Percentiles rank a stretch among this genome's conserved stretches.
These are phyloP conservation scores for Monosporascus sp. DNA, from an alignment of 2,329 filamentous ascomycete species.

Conservation along the genomic window DNA sequence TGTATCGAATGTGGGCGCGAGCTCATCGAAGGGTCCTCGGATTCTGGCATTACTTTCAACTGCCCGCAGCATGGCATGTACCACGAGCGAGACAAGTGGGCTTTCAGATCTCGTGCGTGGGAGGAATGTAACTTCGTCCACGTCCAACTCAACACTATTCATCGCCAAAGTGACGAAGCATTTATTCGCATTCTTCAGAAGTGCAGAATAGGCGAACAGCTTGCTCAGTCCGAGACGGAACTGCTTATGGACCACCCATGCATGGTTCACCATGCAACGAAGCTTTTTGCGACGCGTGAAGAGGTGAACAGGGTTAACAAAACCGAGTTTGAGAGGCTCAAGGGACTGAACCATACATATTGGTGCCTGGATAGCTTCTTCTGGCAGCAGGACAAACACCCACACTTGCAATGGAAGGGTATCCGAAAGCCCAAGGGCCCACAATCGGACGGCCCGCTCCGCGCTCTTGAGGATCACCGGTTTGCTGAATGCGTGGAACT, in stretches of 20 bases:
- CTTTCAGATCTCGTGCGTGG: conserved; percentile 53
- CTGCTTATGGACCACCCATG: conserved; percentile 40
- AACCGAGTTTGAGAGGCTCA: conserved; percentile 27
- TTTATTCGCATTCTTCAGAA: conserved; percentile 54
- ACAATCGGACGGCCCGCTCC: conserved; percentile 22
- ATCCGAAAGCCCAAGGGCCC: conserved; percentile 9
- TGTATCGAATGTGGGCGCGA: conserved; percentile 43
- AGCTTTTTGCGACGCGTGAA: conserved; percentile 36
- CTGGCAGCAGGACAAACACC: conserved; percentile 24
- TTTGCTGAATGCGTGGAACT: conserved; percentile 38
- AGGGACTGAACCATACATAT: conserved; percentile 22
- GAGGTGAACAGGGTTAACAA: conserved; percentile 32
- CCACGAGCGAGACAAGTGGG: conserved; percentile 51
- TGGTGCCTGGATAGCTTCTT: conserved; percentile 35
- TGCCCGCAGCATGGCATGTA: conserved; percentile 32
- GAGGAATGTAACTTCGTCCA: conserved; percentile 45
- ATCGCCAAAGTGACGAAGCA: conserved; percentile 47
- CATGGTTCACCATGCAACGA: conserved; percentile 35
- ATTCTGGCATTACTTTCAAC: conserved; percentile 19
- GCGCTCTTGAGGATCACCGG: conserved; percentile 37
- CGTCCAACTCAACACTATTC: conserved; percentile 48
- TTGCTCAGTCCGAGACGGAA: conserved; percentile 31
- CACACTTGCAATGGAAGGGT: conserved; percentile 19
- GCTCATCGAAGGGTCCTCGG: conserved; percentile 7
- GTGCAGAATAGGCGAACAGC: conserved; percentile 39